Conservation (phyloP, 305 asterid genomes). For the Euphrasia arctica region DNA sequence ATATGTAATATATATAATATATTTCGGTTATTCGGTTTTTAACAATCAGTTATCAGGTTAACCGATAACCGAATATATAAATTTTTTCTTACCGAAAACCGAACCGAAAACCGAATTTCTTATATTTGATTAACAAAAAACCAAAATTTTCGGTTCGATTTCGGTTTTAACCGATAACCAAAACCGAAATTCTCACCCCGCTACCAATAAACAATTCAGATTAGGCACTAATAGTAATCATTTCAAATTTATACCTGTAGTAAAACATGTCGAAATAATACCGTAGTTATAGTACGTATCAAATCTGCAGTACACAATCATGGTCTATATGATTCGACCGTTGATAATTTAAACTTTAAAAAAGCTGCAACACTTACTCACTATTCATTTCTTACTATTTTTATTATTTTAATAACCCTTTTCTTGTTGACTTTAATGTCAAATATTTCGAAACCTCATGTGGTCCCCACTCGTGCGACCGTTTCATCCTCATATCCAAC, state of each 20-base stretch:
- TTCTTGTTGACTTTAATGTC: conserved; percentile 35
- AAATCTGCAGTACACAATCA: conserved; percentile 18
- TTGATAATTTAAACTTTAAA: conserved; percentile 31
- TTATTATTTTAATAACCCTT: not conserved
- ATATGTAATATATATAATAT: too few relatives aligned
- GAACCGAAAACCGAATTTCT: too few relatives aligned
- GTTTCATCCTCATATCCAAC: conserved; percentile 28
- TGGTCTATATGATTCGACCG: conserved; percentile 53
- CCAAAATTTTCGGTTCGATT: too few relatives aligned
- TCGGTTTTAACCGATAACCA: too few relatives aligned
- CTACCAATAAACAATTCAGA: too few relatives aligned
- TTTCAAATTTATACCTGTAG: not conserved
- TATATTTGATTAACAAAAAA: too few relatives aligned
- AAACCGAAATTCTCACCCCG: too few relatives aligned
- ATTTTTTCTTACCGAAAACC: too few relatives aligned
- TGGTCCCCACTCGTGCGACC: conserved; percentile 31
- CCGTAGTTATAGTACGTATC: conserved; percentile 17
- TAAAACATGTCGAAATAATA: not conserved
- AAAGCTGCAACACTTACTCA: conserved; percentile 22
- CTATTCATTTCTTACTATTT: not conserved
- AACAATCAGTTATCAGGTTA: too few relatives aligned
- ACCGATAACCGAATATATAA: too few relatives aligned
- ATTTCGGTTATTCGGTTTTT: too few relatives aligned
- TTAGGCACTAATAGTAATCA: too few relatives aligned
- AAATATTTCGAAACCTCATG: conserved; percentile 26